Conservation (phyloP, 495 filamentous ascomycete species). For the Cercophora newfieldiana region DNA sequence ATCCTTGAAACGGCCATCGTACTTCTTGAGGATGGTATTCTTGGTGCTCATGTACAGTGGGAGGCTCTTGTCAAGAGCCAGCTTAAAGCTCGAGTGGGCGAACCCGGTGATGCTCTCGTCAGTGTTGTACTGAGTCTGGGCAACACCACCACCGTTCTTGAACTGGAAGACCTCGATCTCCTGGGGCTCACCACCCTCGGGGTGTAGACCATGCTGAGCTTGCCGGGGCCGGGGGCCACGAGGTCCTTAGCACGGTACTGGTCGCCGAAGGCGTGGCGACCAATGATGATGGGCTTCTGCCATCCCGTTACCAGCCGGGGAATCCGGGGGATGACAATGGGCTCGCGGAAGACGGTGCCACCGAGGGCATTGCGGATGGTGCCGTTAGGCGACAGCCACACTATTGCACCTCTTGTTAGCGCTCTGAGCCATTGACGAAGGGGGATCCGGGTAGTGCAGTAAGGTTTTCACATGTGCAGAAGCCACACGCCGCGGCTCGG, state of each 20-base stretch:
- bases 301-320: constrained; percentile 92
- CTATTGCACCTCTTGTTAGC: constrained; percentile 34
- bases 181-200: constrained; percentile 76
- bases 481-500: neutral
- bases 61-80: constrained; percentile 79
- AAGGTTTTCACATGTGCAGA: neutral
- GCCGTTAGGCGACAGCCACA: constrained; percentile 98
- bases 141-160: constrained; percentile 77
- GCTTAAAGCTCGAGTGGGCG: constrained; percentile 93
- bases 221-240: constrained; percentile 77
- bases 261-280: constrained; percentile 96
- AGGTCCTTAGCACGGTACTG: constrained; percentile 95
- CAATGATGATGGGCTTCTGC: constrained; percentile 98
- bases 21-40: constrained; percentile 99
- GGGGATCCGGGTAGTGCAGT: neutral
- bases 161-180: constrained; percentile 89
- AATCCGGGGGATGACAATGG: constrained; percentile 90
- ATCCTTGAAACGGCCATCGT: constrained; percentile 97
- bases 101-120: constrained; percentile 92
- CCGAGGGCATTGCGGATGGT: constrained; percentile 95
- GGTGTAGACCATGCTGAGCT: constrained; percentile 90
- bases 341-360: constrained; percentile 97
- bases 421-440: neutral
- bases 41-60: constrained; percentile 99
- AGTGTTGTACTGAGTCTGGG: constrained; percentile 96